Conservation (phyloP, 768 basidiomycete species). For the Pisolithus orientalis region DNA sequence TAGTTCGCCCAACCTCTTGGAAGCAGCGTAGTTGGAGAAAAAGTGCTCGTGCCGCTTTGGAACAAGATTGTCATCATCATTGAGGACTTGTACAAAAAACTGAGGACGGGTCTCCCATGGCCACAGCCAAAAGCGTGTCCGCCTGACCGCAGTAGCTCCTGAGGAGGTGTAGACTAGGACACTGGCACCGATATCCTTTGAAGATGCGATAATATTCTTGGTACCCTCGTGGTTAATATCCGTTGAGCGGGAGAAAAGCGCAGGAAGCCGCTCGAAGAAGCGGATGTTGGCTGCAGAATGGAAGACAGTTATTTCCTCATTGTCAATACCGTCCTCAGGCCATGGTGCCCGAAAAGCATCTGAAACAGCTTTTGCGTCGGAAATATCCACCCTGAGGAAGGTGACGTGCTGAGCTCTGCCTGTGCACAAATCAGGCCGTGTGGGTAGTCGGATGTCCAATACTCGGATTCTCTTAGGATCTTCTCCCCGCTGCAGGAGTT, state of each 20-base stretch:
- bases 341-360: conserved; percentile 62
- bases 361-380: conserved; percentile 45
- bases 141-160: conserved; percentile 53
- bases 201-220: conserved; percentile 57
- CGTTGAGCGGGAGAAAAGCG: conserved; percentile 47
- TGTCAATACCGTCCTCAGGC: conserved; percentile 30
- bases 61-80: conserved; percentile 49
- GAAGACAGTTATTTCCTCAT: conserved; percentile 52
- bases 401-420: conserved; percentile 47
- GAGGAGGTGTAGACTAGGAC: conserved; percentile 71
- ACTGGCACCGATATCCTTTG: conserved; percentile 46
- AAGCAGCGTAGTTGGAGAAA: conserved; percentile 74
- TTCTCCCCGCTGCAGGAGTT: conserved; percentile 66
- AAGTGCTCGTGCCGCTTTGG: conserved; percentile 54
- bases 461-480: conserved; percentile 58
- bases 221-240: conserved; percentile 65
- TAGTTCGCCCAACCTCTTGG: conserved; percentile 55
- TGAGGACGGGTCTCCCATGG: conserved; percentile 64
- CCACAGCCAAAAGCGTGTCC: conserved; percentile 61
- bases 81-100: conserved; percentile 55
- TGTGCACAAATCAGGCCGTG: conserved; percentile 47
- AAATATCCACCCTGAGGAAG: conserved; percentile 56
- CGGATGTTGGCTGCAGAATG: conserved; percentile 76
- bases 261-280: conserved; percentile 59
- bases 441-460: conserved; percentile 59